These are phyloP conservation scores for Hebeloma cylindrosporum DNA, from an alignment of 768 basidiomycete species.

Conservation along the genomic window DNA sequence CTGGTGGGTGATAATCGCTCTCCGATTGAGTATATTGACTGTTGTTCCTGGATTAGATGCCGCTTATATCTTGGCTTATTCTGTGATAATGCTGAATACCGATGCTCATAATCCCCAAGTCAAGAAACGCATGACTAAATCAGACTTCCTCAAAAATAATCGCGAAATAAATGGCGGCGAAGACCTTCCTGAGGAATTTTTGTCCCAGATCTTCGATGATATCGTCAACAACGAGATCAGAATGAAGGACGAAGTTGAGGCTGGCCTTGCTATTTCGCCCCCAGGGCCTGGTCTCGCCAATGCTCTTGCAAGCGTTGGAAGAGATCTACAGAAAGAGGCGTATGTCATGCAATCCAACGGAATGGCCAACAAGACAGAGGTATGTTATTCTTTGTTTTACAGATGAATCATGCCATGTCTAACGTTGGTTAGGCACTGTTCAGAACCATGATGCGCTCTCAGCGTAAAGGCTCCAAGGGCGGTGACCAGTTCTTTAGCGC, in stretches of 20 bases:
- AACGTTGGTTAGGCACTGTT: slow-evolving; percentile 70
- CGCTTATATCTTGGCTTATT: slow-evolving; percentile 94
- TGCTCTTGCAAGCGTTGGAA: slow-evolving; percentile 84
- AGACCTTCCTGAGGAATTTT: slow-evolving; percentile 84
- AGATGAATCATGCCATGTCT: not conserved
- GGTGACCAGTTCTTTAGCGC: slow-evolving; percentile 95
- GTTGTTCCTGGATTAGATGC: slow-evolving; percentile 55
- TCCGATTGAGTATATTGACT: not conserved
- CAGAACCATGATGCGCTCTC: slow-evolving; percentile 87
- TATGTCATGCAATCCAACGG: slow-evolving; percentile 94
- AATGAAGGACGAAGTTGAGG: slow-evolving; percentile 97
- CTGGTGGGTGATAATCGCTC: slow-evolving; percentile 54
- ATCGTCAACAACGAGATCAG: slow-evolving; percentile 91
- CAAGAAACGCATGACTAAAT: slow-evolving; percentile 91
- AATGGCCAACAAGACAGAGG: slow-evolving; percentile 97
- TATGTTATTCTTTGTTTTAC: slow-evolving; percentile 27
- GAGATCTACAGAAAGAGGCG: slow-evolving; percentile 94
- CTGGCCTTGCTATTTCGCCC: slow-evolving; percentile 41
- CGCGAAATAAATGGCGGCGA: slow-evolving; percentile 92
- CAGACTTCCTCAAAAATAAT: slow-evolving; percentile 92
- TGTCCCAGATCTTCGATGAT: slow-evolving; percentile 83
- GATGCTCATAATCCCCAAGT: slow-evolving; percentile 95
- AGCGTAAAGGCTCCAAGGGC: slow-evolving; percentile 76
- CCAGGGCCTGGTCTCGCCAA: slow-evolving; percentile 74
- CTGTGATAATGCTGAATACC: slow-evolving; percentile 94